A percentile compares a stretch with the other conserved stretches of the same genome.
Evolutionary conservation across 2,329 filamentous ascomycete species (phyloP).

Genomic region (Xylaria sp.): DNA sequence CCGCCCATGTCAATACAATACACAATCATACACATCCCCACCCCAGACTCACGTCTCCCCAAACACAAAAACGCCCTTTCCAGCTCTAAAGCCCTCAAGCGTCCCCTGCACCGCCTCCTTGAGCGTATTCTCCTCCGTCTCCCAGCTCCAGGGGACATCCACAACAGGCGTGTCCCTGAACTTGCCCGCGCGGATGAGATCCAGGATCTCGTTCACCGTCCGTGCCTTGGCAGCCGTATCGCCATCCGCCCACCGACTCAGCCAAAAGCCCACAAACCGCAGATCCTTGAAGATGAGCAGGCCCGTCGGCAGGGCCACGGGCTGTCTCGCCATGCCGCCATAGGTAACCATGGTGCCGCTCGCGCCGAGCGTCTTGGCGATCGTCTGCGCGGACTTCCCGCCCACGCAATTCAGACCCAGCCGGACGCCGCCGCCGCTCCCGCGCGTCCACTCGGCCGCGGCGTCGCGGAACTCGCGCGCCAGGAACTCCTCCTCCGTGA

Average conservation of each 20-base stretch:
- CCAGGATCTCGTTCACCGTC: slow-evolving; percentile 86
- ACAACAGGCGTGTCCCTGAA: slow-evolving; percentile 88
- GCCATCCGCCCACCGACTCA: slow-evolving; percentile 85
- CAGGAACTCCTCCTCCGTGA: slow-evolving; percentile 66
- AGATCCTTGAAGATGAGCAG: slow-evolving; percentile 94
- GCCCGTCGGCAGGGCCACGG: slow-evolving; percentile 81
- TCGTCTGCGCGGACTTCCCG: slow-evolving; percentile 80
- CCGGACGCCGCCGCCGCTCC: slow-evolving; percentile 73
- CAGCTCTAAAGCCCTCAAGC: slow-evolving; percentile 82
- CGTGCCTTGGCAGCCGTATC: slow-evolving; percentile 77
- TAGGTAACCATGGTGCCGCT: slow-evolving; percentile 88
- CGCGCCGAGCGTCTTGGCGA: slow-evolving; percentile 78
- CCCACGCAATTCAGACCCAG: slow-evolving; percentile 94
- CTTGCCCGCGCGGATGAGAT: slow-evolving; percentile 76
- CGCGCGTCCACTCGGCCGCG: slow-evolving; percentile 73
- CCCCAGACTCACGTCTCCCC: slow-evolving; percentile 60
- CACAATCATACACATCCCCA: neutral
- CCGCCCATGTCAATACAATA: neutral
- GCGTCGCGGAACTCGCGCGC: slow-evolving; percentile 69
- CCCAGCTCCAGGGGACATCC: slow-evolving; percentile 83
- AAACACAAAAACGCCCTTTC: slow-evolving; percentile 92
- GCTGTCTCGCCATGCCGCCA: slow-evolving; percentile 92
- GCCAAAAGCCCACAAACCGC: slow-evolving; percentile 92
- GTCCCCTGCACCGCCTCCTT: slow-evolving; percentile 82
- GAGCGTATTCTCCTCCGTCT: slow-evolving; percentile 76